A percentile compares a stretch with the other conserved stretches of the same genome.
These are phyloP conservation scores for Aspergillus sp. DNA, from an alignment of 2,329 filamentous ascomycete genomes.

Conservation along the genomic window DNA sequence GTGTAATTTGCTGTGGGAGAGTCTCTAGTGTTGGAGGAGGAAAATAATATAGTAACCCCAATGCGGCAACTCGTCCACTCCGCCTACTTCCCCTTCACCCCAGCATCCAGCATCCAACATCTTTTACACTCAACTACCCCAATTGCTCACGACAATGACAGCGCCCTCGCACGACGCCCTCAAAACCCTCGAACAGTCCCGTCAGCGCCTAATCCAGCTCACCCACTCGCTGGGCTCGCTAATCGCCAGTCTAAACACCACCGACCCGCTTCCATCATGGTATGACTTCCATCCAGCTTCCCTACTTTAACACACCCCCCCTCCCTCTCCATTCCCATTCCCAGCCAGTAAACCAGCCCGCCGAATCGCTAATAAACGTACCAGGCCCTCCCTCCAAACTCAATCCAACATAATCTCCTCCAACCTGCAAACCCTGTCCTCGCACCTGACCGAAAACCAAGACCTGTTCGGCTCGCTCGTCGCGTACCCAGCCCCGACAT, in stretches of 20 bases:
- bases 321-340: not conserved
- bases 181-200: constrained; percentile 61
- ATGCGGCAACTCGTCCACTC: too few relatives aligned
- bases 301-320: not conserved
- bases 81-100: too few relatives aligned
- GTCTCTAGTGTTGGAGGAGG: too few relatives aligned
- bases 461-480: constrained; percentile 61
- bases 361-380: not conserved
- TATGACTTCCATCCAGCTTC: constrained; percentile 29
- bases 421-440: constrained; percentile 58
- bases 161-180: constrained; percentile 33
- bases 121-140: too few relatives aligned
- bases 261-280: constrained; percentile 59
- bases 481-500: constrained; percentile 67
- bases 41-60: too few relatives aligned
- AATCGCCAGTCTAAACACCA: constrained; percentile 50
- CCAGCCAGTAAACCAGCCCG: constrained; percentile 1
- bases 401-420: constrained; percentile 61
- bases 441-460: constrained; percentile 55
- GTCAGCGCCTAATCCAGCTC: constrained; percentile 59
- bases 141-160: constrained; percentile 26
- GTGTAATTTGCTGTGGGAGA: too few relatives aligned
- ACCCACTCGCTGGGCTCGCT: constrained; percentile 59
- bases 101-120: too few relatives aligned
- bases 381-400: constrained; percentile 61